Percentiles rank a stretch among this genome's conserved stretches.
Conservation (phyloP, 2,329 filamentous ascomycete genomes). For the Arthrobotrys iridis region DNA sequence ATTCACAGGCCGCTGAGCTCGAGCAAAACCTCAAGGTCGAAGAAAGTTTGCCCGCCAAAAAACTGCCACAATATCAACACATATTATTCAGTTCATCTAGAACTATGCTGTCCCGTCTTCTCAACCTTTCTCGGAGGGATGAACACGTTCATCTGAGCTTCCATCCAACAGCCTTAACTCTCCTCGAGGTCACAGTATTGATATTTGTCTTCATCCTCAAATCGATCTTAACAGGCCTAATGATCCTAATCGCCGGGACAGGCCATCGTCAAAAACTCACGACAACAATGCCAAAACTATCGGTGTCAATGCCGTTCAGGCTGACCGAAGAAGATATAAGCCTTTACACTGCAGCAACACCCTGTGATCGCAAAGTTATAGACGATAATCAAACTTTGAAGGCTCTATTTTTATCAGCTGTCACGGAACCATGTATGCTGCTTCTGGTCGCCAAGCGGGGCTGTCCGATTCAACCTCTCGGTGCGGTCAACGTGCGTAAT, state of each 20-base stretch:
- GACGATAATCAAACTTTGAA: conserved; percentile 17
- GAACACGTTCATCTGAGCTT: conserved; percentile 30
- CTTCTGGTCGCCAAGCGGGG: conserved; percentile 33
- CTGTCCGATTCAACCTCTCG: conserved; percentile 42
- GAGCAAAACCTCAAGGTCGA: background rate
- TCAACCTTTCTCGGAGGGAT: conserved; percentile 7
- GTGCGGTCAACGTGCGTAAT: conserved; percentile 41
- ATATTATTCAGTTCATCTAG: background rate
- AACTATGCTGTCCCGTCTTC: conserved; percentile 17
- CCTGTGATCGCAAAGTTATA: background rate
- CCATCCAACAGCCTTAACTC: conserved; percentile 27
- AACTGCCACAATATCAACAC: conserved; percentile 40
- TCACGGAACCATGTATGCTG: conserved; percentile 41
- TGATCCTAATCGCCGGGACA: conserved; percentile 24
- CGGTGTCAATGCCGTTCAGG: conserved; percentile 43
- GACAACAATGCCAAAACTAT: conserved; percentile 42
- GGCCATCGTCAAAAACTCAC: conserved; percentile 11
- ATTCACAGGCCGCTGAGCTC: background rate
- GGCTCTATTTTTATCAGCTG: conserved; percentile 24
- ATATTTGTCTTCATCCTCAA: conserved; percentile 45
- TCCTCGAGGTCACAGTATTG: conserved; percentile 12
- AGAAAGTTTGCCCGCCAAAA: conserved; percentile 28
- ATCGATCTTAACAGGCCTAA: conserved; percentile 22
- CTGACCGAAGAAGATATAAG: conserved; percentile 31
- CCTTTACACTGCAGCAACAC: conserved; percentile 11